These are phyloP conservation scores for Macroventuria anomochaeta DNA, from an alignment of 2,329 filamentous ascomycete species.

Conservation along the genomic window DNA sequence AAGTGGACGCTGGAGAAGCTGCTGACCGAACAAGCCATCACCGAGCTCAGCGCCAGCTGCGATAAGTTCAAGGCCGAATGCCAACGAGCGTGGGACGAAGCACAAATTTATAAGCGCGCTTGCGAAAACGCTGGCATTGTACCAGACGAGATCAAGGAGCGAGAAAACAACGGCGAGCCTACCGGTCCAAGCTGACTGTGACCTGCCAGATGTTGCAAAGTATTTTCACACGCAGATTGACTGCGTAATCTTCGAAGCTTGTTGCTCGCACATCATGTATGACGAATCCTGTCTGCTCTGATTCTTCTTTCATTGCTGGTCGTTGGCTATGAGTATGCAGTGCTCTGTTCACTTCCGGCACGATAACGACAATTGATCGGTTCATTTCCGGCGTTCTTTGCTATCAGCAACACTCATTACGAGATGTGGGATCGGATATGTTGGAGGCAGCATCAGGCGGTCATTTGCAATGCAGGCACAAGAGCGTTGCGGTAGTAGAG, in stretches of 20 bases:
- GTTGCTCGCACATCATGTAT: background rate
- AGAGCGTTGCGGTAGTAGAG: conserved; percentile 21
- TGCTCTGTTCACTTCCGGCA: background rate
- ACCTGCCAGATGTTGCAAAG: background rate
- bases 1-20: conserved; percentile 94
- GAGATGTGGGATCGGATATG: conserved; percentile 15
- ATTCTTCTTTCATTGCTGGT: conserved; percentile 5
- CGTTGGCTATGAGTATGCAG: conserved; percentile 7
- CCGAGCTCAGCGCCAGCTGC: conserved; percentile 84
- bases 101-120: conserved; percentile 74
- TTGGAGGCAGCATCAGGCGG: conserved; percentile 23
- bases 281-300: background rate
- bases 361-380: conserved; percentile 9
- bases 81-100: conserved; percentile 77
- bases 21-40: conserved; percentile 85
- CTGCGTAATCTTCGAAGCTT: background rate
- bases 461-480: conserved; percentile 21
- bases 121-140: conserved; percentile 51
- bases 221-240: background rate
- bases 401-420: conserved; percentile 33
- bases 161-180: conserved; percentile 47
- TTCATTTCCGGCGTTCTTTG: conserved; percentile 27
- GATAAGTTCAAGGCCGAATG: conserved; percentile 85
- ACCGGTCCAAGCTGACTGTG: conserved; percentile 41
- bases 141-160: conserved; percentile 50